Base-by-base conservation (phyloP, 1,284 basidiomycete genomes). In the Rhodotorula sp. region DNA sequence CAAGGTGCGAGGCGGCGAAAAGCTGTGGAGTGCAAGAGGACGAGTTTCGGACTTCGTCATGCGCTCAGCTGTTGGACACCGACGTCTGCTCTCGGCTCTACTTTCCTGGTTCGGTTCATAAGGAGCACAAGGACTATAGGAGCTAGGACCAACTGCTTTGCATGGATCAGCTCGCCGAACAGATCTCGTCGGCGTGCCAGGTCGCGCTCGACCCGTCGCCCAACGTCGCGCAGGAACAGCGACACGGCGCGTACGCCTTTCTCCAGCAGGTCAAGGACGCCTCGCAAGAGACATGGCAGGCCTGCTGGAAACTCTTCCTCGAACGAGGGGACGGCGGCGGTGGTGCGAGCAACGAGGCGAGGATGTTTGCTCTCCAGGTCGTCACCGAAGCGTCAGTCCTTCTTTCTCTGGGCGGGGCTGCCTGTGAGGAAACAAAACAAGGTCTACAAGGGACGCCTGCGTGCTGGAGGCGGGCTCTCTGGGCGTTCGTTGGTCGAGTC, bases 351-450 rank as follows among this genome's bases (percentile, higher is more conserved):
- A 81, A 87, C 59, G 88, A 93, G 79, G 90, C 87, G 56, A 86
- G 93, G 68, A 91, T 95, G 83, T 94, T 91, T 81, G 91, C 90
- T 34, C 84, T 96, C 76, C 87, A 91, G 72, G 87, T 96, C 68
- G 82, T 96, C 69, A 91, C 93, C 74, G 91, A 93, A 81, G 86
- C 89, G 92, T 92, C 81, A 84, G 90, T 84, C 49, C 34, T 8
- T 14, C n/a, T 43, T 47, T 49, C 15, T 8, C 26, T 61, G 29
- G 7, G 18, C 64, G 51, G 5, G 61, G 56, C 26, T 3, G 20
- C 48, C 7, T 21, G 20, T 18, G 8, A 20, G 39, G 39, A 43
- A 43, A 43, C 39, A 6, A 43, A 14, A 2, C 39, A 43, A 43
- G 39, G 8, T 43, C 39, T 43, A 43, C 39, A 43, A 39, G 12